Base-by-base conservation (phyloP, 331 rosid genomes). In the Erythrophleum ivorense region DNA sequence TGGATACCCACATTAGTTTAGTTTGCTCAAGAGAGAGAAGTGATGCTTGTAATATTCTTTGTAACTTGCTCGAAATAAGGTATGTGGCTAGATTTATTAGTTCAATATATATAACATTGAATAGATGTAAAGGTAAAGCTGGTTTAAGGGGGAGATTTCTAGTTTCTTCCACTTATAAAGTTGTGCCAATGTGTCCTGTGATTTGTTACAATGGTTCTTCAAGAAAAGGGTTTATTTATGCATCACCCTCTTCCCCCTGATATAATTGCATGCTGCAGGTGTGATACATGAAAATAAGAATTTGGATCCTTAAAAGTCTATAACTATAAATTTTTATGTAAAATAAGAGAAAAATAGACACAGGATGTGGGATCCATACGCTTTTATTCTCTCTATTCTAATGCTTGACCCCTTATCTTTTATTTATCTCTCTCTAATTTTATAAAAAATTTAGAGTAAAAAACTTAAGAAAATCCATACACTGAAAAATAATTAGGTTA, bases 1-100 rank as follows among this genome's bases (percentile, higher is more conserved):
- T 92, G 98, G 97, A 82, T 96, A 82, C 86, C 85, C 84, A 81
- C 90, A 92, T 81, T 96, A 89, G 90, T 73, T 78, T 86, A 43
- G 85, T 69, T 80, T 87, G 87, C 78, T 84, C 83, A 58, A 31
- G 71, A 62, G 50, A 60, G 63, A 83, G 75, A 81, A 78, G 86
- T 78, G 81, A 60, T 82, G 88, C 78, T 78, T 90, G 95, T 92
- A 85, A 77, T 90, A 96, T 96, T 96, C 99, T 96, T 96, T 96
- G 94, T 90, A 91, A 92, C 86, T 81, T 86, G 88, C 87, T 90
- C 88, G 85, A 83, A 87, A 94, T 96, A 94, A 94, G 84, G 84
- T 69, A 78, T 58, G 80, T 46, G 40, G 21, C 41, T 81, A 87
- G 86, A 77, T 77, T 86, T 83, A 50, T 86, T 80, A 77, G 73